These are phyloP conservation scores for Verbena officinalis DNA, from an alignment of 257 asterid species.

Conservation along the genomic window DNA sequence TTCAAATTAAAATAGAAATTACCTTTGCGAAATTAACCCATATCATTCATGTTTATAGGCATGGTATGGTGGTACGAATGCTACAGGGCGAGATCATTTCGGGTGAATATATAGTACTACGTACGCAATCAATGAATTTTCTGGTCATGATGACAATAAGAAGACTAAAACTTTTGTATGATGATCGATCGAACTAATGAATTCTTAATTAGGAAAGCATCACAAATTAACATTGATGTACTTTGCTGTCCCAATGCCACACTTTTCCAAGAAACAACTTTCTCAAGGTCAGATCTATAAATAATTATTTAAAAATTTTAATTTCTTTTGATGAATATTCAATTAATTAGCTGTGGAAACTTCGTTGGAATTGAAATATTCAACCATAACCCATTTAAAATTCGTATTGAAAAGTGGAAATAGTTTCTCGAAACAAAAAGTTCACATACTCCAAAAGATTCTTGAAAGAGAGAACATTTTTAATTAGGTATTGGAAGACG, in stretches of 20 bases:
- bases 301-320: too few relatives aligned
- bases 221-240: slow-evolving; percentile 21
- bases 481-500: slow-evolving; percentile 11
- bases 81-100: not conserved
- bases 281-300: slow-evolving; percentile 50
- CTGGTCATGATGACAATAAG: not conserved
- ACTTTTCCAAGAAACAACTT: slow-evolving; percentile 23
- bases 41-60: too few relatives aligned
- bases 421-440: slow-evolving; percentile 31
- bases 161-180: not conserved
- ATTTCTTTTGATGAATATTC: too few relatives aligned
- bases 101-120: not conserved
- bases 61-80: not conserved
- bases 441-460: slow-evolving; percentile 39
- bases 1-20: too few relatives aligned
- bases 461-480: slow-evolving; percentile 34
- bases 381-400: slow-evolving; percentile 29
- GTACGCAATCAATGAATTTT: not conserved
- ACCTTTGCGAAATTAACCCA: too few relatives aligned
- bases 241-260: slow-evolving; percentile 42
- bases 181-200: too few relatives aligned
- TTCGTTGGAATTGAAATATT: slow-evolving; percentile 50
- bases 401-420: slow-evolving; percentile 24
- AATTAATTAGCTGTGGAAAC: slow-evolving; percentile 49
- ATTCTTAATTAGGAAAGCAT: slow-evolving; percentile 14